Evolutionary conservation across 768 basidiomycete genomes (phyloP), one percentile per base, ranked within the genome.

Genomic region (Trametes coccinea): DNA sequence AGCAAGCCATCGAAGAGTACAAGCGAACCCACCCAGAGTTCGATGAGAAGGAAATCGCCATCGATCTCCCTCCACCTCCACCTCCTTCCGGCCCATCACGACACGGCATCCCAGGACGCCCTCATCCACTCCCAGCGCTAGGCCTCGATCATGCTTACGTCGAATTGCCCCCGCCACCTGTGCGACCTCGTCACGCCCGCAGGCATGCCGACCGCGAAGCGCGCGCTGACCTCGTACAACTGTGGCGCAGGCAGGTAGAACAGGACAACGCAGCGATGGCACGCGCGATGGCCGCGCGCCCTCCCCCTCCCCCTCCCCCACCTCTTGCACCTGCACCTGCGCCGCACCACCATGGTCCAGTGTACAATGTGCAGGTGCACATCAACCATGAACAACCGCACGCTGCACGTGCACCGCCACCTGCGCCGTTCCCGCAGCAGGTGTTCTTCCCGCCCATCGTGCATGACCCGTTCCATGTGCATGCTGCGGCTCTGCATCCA

Each of bases 1-100:
- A 88, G 67, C 79, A 75, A 53, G 89, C 90, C 0, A 70, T 86
- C n/a, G 82, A 80, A n/a, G 80, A 88, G 22, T 83, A 84, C 69
- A 83, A 82, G 65, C 73, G 72, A 30, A 74, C 79, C 3, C 79
- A 90, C 47, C 90, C 90, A 0, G 87, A 92, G 22, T 78, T 85
- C 27, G 78, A 84, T 43, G 82, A 84, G 16, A 75, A 80, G 16
- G 80, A 78, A 30, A 76, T 93, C 68, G 81, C 84, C 63, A 81
- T 92, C 39, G 92, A 92, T 50, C 66, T 87, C 3, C 90, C 67
- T 8, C 63, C 64, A 2, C 70, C 69, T 13, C 73, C 76, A 2
- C 75, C 78, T 13, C 72, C 76, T 8, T 55, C 66, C 17, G 66
- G 59, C 13, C 66, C 52, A 11, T 58, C 57, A 2, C 57, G 57